phyloP scores from a whole-genome alignment of 2,329 filamentous ascomycete genomes.

The Claviceps arundinis region DNA sequence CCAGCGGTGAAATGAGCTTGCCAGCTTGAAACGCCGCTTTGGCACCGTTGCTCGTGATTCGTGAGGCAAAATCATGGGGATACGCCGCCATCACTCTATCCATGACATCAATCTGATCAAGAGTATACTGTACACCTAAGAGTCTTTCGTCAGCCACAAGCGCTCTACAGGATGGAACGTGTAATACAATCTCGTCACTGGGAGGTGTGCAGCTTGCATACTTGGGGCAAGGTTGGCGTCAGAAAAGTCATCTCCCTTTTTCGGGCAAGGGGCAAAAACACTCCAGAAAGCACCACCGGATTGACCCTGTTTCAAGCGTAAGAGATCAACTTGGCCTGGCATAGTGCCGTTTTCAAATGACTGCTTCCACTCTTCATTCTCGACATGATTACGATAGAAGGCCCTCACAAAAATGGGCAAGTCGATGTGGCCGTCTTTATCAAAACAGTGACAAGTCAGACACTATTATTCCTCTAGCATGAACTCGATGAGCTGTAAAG shows the following conservation, averaged over 20 bases:
- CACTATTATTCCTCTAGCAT: not conserved
- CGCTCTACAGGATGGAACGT: not conserved
- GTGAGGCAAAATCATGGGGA: conserved; percentile 40
- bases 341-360: conserved; percentile 61
- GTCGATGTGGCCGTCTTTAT: conserved; percentile 77
- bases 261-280: conserved; percentile 67
- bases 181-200: not conserved
- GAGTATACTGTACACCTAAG: conserved; percentile 49
- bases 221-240: conserved; percentile 56
- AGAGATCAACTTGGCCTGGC: conserved; percentile 60
- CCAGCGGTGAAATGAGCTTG: conserved; percentile 56
- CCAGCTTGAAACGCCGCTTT: conserved; percentile 39
- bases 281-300: conserved; percentile 90
- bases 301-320: conserved; percentile 55
- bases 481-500: not conserved
- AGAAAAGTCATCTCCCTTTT: conserved; percentile 58
- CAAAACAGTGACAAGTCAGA: not conserved
- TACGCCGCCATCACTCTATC: conserved; percentile 49
- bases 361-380: conserved; percentile 57
- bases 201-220: conserved; percentile 18
- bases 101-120: conserved; percentile 61
- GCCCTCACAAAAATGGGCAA: conserved; percentile 60
- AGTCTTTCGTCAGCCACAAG: not conserved
- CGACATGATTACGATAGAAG: conserved; percentile 63
- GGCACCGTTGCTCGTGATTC: conserved; percentile 47